Conservation (phyloP, 2,329 filamentous ascomycete species). For the Fusarium guadeloupense region DNA sequence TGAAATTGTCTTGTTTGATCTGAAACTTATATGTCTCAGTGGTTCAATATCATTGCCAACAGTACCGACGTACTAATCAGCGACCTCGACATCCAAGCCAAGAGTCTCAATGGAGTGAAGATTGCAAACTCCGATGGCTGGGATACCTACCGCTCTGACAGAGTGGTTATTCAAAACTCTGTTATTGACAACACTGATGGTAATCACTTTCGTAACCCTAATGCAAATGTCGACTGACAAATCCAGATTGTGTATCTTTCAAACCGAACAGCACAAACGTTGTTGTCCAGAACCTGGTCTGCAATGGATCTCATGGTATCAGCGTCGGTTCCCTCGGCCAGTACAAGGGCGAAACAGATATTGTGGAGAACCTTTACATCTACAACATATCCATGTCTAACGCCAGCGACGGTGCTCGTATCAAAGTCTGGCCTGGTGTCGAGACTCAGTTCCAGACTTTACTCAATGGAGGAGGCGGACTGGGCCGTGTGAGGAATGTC, state of each 20-base stretch:
- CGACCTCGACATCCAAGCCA: conserved; percentile 67
- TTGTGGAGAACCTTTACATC: conserved; percentile 74
- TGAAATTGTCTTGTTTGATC: rapidly evolving
- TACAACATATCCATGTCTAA: conserved; percentile 69
- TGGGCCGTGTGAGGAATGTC: conserved; percentile 68
- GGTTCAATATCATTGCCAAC: conserved; percentile 70
- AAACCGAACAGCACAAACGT: conserved; percentile 78
- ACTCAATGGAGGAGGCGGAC: conserved; percentile 66
- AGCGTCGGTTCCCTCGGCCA: conserved; percentile 77
- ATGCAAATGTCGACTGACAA: not conserved
- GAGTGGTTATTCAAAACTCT: conserved; percentile 75
- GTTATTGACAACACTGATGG: conserved; percentile 49
- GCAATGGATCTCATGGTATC: conserved; percentile 77
- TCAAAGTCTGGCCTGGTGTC: conserved; percentile 76
- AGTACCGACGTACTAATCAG: conserved; percentile 71
- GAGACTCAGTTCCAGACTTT: conserved; percentile 52
- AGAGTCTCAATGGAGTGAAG: conserved; percentile 38
- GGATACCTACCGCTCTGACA: conserved; percentile 69
- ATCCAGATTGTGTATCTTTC: conserved; percentile 73
- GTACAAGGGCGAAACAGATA: conserved; percentile 69
- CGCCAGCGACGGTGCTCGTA: conserved; percentile 71
- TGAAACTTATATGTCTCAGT: conserved; percentile 27
- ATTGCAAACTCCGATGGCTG: conserved; percentile 69
- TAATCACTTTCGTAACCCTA: not conserved
- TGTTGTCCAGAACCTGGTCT: conserved; percentile 71